Percentiles rank a stretch among this genome's conserved stretches.
phyloP scores from a whole-genome alignment of 805 yeast genomes.

The Kluyveromyces dobzhanskii region DNA sequence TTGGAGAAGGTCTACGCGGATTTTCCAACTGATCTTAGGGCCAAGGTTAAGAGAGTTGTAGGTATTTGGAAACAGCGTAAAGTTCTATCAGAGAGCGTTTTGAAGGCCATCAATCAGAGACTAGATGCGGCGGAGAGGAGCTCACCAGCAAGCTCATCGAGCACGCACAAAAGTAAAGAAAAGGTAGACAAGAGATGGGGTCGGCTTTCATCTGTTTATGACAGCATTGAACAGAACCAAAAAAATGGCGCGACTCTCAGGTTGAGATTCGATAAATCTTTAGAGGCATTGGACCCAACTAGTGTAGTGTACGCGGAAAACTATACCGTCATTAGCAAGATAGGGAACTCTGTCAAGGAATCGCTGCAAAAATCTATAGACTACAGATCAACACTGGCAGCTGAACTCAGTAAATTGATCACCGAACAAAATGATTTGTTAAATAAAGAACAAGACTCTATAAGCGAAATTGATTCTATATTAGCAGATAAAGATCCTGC shows the following conservation, averaged over 20 bases:
- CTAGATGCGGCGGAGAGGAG: conserved; percentile 11
- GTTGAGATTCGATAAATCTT: conserved; percentile 22
- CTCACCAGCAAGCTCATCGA: conserved; percentile 5
- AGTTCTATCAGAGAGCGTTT: conserved; percentile 36
- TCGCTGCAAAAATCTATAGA: conserved; percentile 23
- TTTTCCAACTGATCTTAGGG: conserved; percentile 36
- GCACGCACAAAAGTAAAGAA: conserved; percentile 6
- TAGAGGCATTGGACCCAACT: conserved; percentile 20
- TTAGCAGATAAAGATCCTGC: conserved; percentile 20
- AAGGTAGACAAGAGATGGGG: background rate
- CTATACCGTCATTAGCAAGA: conserved; percentile 25
- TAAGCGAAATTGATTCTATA: conserved; percentile 21
- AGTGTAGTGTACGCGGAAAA: conserved; percentile 25
- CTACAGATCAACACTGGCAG: conserved; percentile 19
- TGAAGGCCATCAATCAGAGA: conserved; percentile 23
- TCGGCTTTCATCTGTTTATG: conserved; percentile 17
- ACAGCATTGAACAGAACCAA: conserved; percentile 15
- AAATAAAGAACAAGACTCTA: conserved; percentile 22
- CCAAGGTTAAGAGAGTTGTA: conserved; percentile 48
- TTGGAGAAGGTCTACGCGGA: conserved; percentile 29
- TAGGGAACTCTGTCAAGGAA: conserved; percentile 24
- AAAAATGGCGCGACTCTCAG: conserved; percentile 21
- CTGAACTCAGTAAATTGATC: conserved; percentile 19
- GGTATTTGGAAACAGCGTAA: conserved; percentile 58
- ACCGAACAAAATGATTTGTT: conserved; percentile 20